Evolutionary conservation across 2,329 filamentous ascomycete genomes (phyloP), one percentile per base, ranked within the genome.

Genomic region (Tolypocladium guangdongense): DNA sequence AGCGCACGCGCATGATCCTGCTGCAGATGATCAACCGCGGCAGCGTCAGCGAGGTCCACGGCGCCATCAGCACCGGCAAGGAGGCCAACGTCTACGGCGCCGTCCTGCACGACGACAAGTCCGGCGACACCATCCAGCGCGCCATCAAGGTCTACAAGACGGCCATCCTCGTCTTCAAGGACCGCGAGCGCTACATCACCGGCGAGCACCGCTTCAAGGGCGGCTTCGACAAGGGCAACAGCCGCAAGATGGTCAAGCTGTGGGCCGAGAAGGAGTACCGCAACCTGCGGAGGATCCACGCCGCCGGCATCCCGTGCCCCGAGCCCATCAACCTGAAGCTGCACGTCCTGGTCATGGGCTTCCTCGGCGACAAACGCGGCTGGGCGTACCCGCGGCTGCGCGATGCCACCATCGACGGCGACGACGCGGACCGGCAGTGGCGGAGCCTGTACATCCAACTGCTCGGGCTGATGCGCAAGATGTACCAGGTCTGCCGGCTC

Each of bases 71-170:
- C 56, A 99, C 93, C 0, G 93, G 93, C 53, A 99, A 99, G 69
- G 93, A 99, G 71, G 93, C 93, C 56, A 99, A 99, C 68, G 93
- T 99, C 30, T 99, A 99, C 72, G 90, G 95, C 58, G 90, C 92
- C 20, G 78, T 95, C 12, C 80, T 83, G 3, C 74, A 82, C 50
- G 75, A 82, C 7, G 78, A 80, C 11, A 71, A 67, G 24, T 68
- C 78, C 8, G 75, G 75, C 39, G 72, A 77, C 22, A 73, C 81
- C 1, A 71, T 84, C 0, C 89, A 96, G 64, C 83, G 90, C 49
- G 93, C 93, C 14, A 90, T 97, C 76, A 99, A 99, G 74, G 89
- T 99, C 50, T 99, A 99, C 82, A 99, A 99, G 79, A 99, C 93
- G 8, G 88, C 88, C 52, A 99, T 99, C 59, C 75, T 99, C 35